Base-by-base conservation (phyloP, 805 yeast genomes). In the Cyberlindnera euphorbiiphila region DNA sequence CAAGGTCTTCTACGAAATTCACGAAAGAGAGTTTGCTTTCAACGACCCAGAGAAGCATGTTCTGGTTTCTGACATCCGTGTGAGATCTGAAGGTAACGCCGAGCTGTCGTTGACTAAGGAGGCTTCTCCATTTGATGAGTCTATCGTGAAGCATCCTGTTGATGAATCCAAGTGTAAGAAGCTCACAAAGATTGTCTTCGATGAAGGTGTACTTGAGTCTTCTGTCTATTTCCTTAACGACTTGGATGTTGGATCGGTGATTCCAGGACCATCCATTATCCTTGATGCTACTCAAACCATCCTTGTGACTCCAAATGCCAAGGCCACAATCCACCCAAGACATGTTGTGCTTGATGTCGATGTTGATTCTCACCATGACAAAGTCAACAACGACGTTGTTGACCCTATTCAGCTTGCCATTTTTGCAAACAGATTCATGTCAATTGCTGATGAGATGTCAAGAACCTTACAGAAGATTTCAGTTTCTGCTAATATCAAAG, bases 271-370 rank as follows among this genome's bases (percentile, higher is more conserved):
- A 5, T 66, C 86, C 0, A 74, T 85, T 48, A 66, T 85, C 45
- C 79, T 85, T 3, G 95, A 85, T 61, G 78, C 76, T 20, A 85
- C 94, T 1, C 95, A 67, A 49, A 67, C 71, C 3, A 51, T 67
- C 16, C 25, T 66, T 9, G 56, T 68, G 19, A 59, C 59, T n/a
- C 68, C 69, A 13, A 53, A 51, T 24, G 56, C 66, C 3, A 47
- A 28, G 4, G 71, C 71, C 8, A 57, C 59, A 9, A 54, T 66
- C 20, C 50, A 64, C 16, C 57, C 60, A 24, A 51, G 62, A 27
- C 69, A 65, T 45, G 64, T 68, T 13, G 53, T 61, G 3, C 41
- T 53, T 16, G 51, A 50, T 34, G 50, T 53, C 17, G 39, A 43
- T 8, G 45, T 60, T 44, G 60, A 62, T 51, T 62, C 38, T 42